Evolutionary conservation across 2,329 filamentous ascomycete species (phyloP).

Genomic region (Aspergillus terreus): DNA sequence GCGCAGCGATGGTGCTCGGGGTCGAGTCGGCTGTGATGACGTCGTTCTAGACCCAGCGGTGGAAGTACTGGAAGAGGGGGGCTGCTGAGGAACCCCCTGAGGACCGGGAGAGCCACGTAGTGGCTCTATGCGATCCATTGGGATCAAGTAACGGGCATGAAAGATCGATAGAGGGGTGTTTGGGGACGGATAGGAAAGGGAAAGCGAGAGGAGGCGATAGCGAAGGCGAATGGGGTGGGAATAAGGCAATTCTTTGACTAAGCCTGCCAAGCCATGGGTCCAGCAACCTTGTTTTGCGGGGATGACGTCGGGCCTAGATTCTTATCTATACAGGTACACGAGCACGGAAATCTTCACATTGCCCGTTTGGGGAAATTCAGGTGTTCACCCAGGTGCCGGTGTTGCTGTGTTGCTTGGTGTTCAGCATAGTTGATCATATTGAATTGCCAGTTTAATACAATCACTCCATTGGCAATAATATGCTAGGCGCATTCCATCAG

Average conservation of each 20-base stretch:
- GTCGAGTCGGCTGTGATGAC: conserved; percentile 18
- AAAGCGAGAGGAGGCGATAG: background rate
- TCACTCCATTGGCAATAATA: too few species aligned
- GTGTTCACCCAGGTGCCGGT: too few species aligned
- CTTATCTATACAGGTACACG: background rate
- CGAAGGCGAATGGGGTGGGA: background rate
- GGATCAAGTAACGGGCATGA: conserved; percentile 1
- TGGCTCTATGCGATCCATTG: conserved; percentile 39
- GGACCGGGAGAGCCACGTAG: conserved; percentile 19
- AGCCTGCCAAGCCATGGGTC: background rate
- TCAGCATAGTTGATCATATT: too few species aligned
- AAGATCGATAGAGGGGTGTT: background rate
- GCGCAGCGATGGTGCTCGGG: conserved; percentile 20
- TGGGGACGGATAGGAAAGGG: background rate
- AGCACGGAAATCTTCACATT: background rate
- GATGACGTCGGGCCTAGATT: background rate
- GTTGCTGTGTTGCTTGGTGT: too few species aligned
- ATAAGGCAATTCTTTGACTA: background rate
- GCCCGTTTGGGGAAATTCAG: background rate
- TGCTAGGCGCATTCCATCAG: too few species aligned
- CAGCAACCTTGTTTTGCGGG: conserved; percentile 4
- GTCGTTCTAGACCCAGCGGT: conserved; percentile 15
- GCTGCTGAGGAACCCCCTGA: conserved; percentile 1
- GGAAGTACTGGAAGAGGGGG: conserved; percentile 10
- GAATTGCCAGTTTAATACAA: too few species aligned